Evolutionary conservation across 2,329 filamentous ascomycete species (phyloP).

Genomic region (Claviceps purpurea): DNA sequence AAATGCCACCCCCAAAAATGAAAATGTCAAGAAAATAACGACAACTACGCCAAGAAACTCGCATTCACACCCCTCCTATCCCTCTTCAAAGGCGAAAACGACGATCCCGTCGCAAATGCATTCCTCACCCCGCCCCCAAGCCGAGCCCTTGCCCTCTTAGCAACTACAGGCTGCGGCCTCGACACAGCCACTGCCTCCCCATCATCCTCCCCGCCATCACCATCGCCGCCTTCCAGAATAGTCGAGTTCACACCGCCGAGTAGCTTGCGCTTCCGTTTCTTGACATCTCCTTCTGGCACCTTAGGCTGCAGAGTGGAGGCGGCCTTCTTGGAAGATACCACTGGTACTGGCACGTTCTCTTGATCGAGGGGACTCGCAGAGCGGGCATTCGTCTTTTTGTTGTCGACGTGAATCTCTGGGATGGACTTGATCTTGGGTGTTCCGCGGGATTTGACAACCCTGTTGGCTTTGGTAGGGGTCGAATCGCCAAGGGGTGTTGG

Average conservation of each 20-base stretch:
- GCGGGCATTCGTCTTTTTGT: slow-evolving; percentile 21
- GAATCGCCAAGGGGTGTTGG: slow-evolving; percentile 31
- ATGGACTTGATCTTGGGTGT: slow-evolving; percentile 4
- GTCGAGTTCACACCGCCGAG: slow-evolving; percentile 49
- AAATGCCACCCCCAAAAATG: background rate
- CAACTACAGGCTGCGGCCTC: background rate
- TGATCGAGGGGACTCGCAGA: slow-evolving; percentile 17
- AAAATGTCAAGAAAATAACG: background rate
- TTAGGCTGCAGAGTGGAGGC: slow-evolving; percentile 7
- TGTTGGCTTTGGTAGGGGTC: slow-evolving; percentile 32
- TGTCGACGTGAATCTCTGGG: slow-evolving; percentile 17
- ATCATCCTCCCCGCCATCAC: slow-evolving; percentile 48
- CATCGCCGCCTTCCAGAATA: slow-evolving; percentile 60
- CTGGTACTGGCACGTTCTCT: slow-evolving; percentile 14
- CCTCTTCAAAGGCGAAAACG: slow-evolving; percentile 62
- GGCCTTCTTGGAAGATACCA: slow-evolving; percentile 5
- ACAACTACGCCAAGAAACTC: slow-evolving; percentile 40
- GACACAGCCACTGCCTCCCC: slow-evolving; percentile 24
- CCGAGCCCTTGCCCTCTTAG: slow-evolving; percentile 6
- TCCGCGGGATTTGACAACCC: slow-evolving; percentile 2
- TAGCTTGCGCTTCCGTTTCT: slow-evolving; percentile 63
- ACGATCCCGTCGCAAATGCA: slow-evolving; percentile 34
- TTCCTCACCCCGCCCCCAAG: slow-evolving; percentile 21
- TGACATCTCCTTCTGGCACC: slow-evolving; percentile 24
- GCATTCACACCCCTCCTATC: slow-evolving; percentile 49